A percentile compares a stretch with the other conserved stretches of the same genome.
phyloP scores from a whole-genome alignment of 1,139 yeast genomes.

The Blastobotrys capitulatus region DNA sequence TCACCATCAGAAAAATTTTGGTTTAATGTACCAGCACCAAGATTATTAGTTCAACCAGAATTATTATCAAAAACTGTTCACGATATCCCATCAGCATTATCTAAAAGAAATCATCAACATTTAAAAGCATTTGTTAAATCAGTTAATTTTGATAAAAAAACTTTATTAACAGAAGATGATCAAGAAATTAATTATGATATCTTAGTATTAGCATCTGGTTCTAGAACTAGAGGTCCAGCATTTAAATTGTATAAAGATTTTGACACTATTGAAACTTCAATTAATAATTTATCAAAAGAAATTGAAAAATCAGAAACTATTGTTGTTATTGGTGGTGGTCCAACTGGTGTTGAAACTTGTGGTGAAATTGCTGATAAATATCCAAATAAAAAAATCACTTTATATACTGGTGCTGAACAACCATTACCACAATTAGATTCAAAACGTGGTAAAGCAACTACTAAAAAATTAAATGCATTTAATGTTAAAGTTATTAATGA shows the following conservation, averaged over 20 bases:
- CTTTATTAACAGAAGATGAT: constrained; percentile 29
- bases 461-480: constrained; percentile 16
- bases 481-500: constrained; percentile 23
- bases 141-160: constrained; percentile 24
- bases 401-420: constrained; percentile 22
- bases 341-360: constrained; percentile 87
- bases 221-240: constrained; percentile 59
- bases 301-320: constrained; percentile 67
- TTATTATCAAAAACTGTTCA: constrained; percentile 14
- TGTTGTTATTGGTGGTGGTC: constrained; percentile 90
- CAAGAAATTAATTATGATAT: constrained; percentile 53
- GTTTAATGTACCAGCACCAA: constrained; percentile 24
- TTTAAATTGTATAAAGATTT: constrained; percentile 79
- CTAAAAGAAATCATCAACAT: constrained; percentile 16
- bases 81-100: constrained; percentile 16
- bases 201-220: constrained; percentile 78
- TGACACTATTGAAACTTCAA: constrained; percentile 68
- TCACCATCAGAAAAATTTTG: constrained; percentile 20
- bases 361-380: constrained; percentile 46
- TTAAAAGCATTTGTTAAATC: constrained; percentile 33
- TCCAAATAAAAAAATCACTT: constrained; percentile 21
- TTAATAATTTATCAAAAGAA: constrained; percentile 65
- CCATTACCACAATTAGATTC: constrained; percentile 21
- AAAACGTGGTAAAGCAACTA: constrained; percentile 10
- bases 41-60: constrained; percentile 24